These are phyloP conservation scores for Entomortierella parvispora DNA, from an alignment of 192 early-diverging fungal genomes.

Conservation along the genomic window DNA sequence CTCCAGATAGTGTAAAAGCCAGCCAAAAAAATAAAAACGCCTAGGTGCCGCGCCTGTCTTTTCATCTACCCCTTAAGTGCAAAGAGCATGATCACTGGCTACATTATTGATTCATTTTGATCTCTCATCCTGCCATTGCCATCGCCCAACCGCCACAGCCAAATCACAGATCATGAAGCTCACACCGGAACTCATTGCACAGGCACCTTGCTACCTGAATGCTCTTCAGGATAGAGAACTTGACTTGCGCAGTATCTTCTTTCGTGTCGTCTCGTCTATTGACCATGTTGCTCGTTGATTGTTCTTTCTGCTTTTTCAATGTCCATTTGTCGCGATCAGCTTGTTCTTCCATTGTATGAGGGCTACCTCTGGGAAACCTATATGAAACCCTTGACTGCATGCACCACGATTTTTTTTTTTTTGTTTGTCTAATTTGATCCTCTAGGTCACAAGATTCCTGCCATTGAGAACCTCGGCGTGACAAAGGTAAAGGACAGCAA, in stretches of 20 bases:
- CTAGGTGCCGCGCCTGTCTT: too few relatives aligned
- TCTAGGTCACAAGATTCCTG: conserved; percentile 83
- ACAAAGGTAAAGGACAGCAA: conserved; percentile 73
- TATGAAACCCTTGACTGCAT: conserved; percentile 21
- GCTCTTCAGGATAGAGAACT: conserved; percentile 91
- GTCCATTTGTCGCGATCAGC: background rate
- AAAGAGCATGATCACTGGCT: too few relatives aligned
- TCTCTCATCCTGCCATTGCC: too few relatives aligned
- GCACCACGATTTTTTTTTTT: conserved; percentile 10
- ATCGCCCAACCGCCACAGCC: too few relatives aligned
- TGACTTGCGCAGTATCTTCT: conserved; percentile 79
- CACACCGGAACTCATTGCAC: conserved; percentile 76
- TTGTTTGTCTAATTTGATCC: conserved; percentile 5
- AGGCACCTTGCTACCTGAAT: conserved; percentile 81
- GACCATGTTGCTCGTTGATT: background rate
- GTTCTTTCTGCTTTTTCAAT: background rate
- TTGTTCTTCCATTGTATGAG: too few relatives aligned
- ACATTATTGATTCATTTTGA: too few relatives aligned
- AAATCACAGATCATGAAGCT: conserved; percentile 68
- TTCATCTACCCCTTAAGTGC: too few relatives aligned
- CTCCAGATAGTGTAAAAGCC: too few relatives aligned
- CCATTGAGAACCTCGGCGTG: conserved; percentile 95
- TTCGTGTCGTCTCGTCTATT: conserved; percentile 9
- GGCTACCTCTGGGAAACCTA: background rate
- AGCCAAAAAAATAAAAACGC: too few relatives aligned